Evolutionary conservation across 306 rosid species (phyloP).

Genomic region (Senna tora): DNA sequence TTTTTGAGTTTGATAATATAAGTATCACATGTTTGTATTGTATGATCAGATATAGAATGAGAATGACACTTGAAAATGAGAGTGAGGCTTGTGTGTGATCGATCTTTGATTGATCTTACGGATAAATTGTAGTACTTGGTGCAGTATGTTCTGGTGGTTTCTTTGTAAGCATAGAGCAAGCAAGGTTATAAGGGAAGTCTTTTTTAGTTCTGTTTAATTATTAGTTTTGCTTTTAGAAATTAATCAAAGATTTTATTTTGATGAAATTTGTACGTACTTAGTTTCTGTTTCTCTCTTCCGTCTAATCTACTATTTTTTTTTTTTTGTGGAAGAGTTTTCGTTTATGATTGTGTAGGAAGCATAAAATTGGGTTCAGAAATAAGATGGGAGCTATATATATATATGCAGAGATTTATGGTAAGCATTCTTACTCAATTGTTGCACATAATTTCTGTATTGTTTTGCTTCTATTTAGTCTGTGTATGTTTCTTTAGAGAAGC

Average conservation of each 20-base stretch:
- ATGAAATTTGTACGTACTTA: not conserved
- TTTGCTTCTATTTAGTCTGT: not conserved
- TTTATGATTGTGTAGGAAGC: conserved; percentile 29
- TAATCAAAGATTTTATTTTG: not conserved
- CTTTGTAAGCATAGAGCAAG: conserved; percentile 34
- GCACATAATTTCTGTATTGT: not conserved
- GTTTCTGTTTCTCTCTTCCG: not conserved
- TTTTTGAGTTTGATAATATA: too few species aligned
- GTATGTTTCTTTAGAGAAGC: not conserved
- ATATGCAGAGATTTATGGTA: not conserved
- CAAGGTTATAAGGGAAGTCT: conserved; percentile 30
- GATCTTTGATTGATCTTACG: too few species aligned
- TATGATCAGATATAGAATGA: too few species aligned
- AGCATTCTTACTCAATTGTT: not conserved
- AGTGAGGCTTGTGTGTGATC: too few species aligned
- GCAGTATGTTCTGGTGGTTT: conserved; percentile 20
- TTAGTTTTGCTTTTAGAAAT: conserved; percentile 25
- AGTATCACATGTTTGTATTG: too few species aligned
- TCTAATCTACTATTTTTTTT: not conserved
- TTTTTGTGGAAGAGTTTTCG: not conserved
- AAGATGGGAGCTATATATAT: conserved; percentile 23
- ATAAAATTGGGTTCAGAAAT: not conserved
- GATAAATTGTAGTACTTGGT: too few species aligned
- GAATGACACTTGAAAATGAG: too few species aligned
- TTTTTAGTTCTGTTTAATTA: conserved; percentile 30